Base-by-base conservation (phyloP, 176 grass and related monocot genomes). In the Chloris gayana region DNA sequence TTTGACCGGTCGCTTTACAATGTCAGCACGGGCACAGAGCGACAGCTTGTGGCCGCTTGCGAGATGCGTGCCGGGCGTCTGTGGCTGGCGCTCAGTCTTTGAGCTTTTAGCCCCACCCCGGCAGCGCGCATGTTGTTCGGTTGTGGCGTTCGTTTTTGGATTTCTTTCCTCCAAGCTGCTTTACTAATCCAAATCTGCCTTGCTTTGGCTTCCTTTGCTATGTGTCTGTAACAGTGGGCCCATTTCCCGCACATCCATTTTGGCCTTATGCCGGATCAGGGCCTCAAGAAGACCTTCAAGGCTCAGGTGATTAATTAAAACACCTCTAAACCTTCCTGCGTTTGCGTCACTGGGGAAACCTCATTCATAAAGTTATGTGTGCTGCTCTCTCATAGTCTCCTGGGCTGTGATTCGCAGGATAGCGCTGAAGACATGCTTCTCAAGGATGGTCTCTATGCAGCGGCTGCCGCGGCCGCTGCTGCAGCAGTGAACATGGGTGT, bases 221-320 rank as follows among this genome's bases (percentile, higher is more conserved):
- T 66, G 72, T 64, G 38, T 74, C 68, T 59, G 57, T 61, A 24
- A 27, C 86, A 99, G 97, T 99, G 97, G 97, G 97, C 97, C 29
- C 97, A 99, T 89, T 99, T 99, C 46, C 97, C 97, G 21, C 97
- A 99, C 87, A 99, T 99, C 78, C 97, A 96, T 82, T 99, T 99
- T 49, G 97, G 97, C 25, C 83, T 99, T 67, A 93, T 91, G 96
- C 96, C 92, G 19, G 92, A 99, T 83, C 96, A 95, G 84, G 90
- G 82, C 47, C 85, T 93, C 79, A 96, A 93, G 93, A 95, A 93
- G 85, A 93, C 73, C 85, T 81, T 93, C 63, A 88, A 82, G 12
- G 45, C 80, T 72, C 97, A 95, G 97, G 96, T 99, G 85, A 86
- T 62, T 99, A 87, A 86, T 62, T 34, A 64, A 18, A 81, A 47